Percentiles rank a stretch among this genome's conserved stretches.
Conservation (phyloP, 495 filamentous ascomycete species). For the Hypoxylon intermedium region DNA sequence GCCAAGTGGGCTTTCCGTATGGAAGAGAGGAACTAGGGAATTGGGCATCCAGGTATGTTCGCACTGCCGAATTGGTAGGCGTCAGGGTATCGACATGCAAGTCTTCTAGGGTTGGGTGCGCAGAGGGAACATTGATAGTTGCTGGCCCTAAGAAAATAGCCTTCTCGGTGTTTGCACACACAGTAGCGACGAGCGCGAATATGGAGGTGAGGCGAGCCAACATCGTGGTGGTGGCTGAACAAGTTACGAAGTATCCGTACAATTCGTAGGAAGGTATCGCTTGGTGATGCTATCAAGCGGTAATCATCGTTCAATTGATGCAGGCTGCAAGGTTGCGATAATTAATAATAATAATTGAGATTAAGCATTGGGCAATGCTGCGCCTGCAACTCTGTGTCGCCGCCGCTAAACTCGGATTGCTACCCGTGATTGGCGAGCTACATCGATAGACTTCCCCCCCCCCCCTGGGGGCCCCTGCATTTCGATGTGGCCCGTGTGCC, state of each 20-base stretch:
- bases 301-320: background rate
- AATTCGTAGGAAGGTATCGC: too few relatives aligned
- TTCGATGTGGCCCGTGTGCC: constrained; percentile 30
- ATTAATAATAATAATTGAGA: constrained; percentile 24
- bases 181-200: constrained; percentile 18
- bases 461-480: constrained; percentile 15
- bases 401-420: background rate
- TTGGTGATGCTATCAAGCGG: background rate
- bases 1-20: constrained; percentile 77
- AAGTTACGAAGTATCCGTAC: constrained; percentile 3
- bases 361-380: constrained; percentile 27
- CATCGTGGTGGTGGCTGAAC: constrained; percentile 8
- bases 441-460: background rate
- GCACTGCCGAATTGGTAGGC: constrained; percentile 60
- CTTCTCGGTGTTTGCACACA: constrained; percentile 84
- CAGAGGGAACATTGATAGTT: constrained; percentile 57
- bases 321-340: background rate
- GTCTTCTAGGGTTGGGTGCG: constrained; percentile 66
- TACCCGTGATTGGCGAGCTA: background rate
- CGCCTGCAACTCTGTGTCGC: background rate
- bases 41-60: constrained; percentile 66
- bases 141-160: constrained; percentile 81
- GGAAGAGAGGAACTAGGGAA: constrained; percentile 65
- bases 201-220: constrained; percentile 15
- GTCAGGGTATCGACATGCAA: constrained; percentile 70